phyloP scores from a whole-genome alignment of 176 grass and related monocot genomes.

The Avena insularis region DNA sequence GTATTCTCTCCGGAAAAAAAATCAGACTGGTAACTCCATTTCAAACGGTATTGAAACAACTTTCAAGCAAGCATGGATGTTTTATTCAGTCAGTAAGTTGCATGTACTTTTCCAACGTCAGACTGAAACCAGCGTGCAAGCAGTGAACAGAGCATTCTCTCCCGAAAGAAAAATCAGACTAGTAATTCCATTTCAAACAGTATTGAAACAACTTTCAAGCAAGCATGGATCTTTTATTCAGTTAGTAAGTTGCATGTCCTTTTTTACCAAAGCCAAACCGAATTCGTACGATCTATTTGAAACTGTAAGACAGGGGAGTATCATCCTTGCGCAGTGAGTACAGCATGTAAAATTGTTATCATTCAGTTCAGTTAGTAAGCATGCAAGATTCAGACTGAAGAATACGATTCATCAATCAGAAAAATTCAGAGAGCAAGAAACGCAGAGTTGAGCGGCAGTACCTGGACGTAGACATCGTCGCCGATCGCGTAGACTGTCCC shows the following conservation, averaged over 20 bases:
- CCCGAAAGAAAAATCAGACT: neutral
- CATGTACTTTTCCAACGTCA: too few relatives aligned
- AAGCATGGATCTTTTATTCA: neutral
- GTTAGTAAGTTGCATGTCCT: too few relatives aligned
- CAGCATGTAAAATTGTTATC: too few relatives aligned
- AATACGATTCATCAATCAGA: neutral
- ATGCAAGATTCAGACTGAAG: neutral
- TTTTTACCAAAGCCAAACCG: too few relatives aligned
- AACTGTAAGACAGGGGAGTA: too few relatives aligned
- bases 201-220: neutral
- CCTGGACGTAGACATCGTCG: constrained; percentile 74
- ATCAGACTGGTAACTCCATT: neutral
- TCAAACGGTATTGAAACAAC: neutral
- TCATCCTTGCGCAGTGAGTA: too few relatives aligned
- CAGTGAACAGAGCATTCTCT: too few relatives aligned
- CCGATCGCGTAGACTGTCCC: constrained; percentile 45
- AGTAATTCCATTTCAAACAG: neutral
- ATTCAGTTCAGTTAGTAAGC: too few relatives aligned
- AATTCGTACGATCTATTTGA: too few relatives aligned
- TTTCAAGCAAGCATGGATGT: neutral
- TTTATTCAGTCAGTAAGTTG: neutral
- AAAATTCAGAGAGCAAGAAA: neutral
- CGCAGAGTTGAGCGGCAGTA: neutral
- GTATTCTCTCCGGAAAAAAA: too few relatives aligned
- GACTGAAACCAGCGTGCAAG: too few relatives aligned